Percentiles rank a stretch among this genome's conserved stretches.
These are phyloP conservation scores for Cicer arietinum DNA, from an alignment of 306 rosid genomes.

Conservation along the genomic window DNA sequence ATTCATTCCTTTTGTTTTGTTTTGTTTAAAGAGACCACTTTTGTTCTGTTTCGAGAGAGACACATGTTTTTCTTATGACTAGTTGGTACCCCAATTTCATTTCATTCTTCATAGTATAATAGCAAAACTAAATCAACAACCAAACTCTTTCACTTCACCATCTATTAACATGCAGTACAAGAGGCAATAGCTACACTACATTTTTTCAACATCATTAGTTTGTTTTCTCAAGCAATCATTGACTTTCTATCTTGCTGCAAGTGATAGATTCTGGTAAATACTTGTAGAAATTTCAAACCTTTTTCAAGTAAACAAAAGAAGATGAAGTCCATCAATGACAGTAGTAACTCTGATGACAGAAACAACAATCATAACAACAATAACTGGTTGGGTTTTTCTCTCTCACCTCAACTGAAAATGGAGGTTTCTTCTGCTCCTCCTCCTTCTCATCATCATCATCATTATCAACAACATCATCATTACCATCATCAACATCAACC, in stretches of 20 bases:
- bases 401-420: slow-evolving; percentile 86
- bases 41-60: slow-evolving; percentile 49
- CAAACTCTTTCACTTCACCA: neutral
- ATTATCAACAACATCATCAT: slow-evolving; percentile 43
- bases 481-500: slow-evolving; percentile 27
- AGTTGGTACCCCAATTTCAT: slow-evolving; percentile 39
- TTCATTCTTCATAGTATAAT: neutral
- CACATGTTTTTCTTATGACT: slow-evolving; percentile 3
- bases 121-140: slow-evolving; percentile 58
- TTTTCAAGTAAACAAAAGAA: slow-evolving; percentile 41
- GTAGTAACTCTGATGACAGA: slow-evolving; percentile 46
- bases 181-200: neutral
- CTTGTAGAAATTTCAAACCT: slow-evolving; percentile 28
- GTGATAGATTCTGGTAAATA: slow-evolving; percentile 32
- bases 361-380: slow-evolving; percentile 32
- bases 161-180: neutral
- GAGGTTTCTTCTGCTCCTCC: slow-evolving; percentile 51
- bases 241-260: slow-evolving; percentile 46
- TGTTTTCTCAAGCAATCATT: slow-evolving; percentile 67
- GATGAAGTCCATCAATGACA: slow-evolving; percentile 77
- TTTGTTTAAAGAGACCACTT: slow-evolving; percentile 63
- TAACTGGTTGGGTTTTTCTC: slow-evolving; percentile 96
- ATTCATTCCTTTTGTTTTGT: slow-evolving; percentile 85
- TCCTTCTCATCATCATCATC: slow-evolving; percentile 35
- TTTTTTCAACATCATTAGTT: slow-evolving; percentile 54